A percentile compares a stretch with the other conserved stretches of the same genome.
Evolutionary conservation across 768 basidiomycete genomes (phyloP).

Genomic region (Coprinellus micaceus): DNA sequence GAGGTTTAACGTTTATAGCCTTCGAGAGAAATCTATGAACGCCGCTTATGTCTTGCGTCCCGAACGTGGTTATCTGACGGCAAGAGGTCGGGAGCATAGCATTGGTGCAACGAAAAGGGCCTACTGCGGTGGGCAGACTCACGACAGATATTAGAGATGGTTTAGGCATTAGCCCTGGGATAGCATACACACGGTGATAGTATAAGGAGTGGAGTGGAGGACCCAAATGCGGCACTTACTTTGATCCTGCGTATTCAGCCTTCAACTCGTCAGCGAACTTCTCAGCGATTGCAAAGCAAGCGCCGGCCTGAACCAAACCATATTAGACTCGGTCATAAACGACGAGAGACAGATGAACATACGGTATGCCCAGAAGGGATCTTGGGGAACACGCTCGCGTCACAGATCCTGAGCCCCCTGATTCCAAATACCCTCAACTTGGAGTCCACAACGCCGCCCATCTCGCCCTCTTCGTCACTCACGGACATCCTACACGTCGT

Average conservation of each 20-base stretch:
- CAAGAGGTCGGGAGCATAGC: no score
- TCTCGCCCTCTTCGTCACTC: constrained; percentile 13
- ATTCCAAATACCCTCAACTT: constrained; percentile 39
- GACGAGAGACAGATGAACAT: constrained; percentile 14
- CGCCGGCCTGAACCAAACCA: constrained; percentile 22
- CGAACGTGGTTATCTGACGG: no score
- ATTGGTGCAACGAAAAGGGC: no score
- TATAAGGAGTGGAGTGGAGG: no score
- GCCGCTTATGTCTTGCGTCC: no score
- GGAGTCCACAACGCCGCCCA: constrained; percentile 38
- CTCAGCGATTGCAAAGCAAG: constrained; percentile 29
- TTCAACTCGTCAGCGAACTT: constrained; percentile 31
- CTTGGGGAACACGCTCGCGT: constrained; percentile 45
- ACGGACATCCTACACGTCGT: constrained; percentile 47
- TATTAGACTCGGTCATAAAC: background rate
- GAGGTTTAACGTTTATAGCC: no score
- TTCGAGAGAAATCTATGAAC: no score
- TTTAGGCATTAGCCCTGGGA: no score
- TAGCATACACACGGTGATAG: no score
- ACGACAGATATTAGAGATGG: no score
- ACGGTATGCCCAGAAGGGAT: constrained; percentile 49
- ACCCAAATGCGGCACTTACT: background rate
- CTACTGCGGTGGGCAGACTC: no score
- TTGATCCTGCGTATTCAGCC: constrained; percentile 14
- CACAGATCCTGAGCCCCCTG: constrained; percentile 41